phyloP scores from a whole-genome alignment of 371 early-diverging fungal species.

The Choanephora cucurbitarum region DNA sequence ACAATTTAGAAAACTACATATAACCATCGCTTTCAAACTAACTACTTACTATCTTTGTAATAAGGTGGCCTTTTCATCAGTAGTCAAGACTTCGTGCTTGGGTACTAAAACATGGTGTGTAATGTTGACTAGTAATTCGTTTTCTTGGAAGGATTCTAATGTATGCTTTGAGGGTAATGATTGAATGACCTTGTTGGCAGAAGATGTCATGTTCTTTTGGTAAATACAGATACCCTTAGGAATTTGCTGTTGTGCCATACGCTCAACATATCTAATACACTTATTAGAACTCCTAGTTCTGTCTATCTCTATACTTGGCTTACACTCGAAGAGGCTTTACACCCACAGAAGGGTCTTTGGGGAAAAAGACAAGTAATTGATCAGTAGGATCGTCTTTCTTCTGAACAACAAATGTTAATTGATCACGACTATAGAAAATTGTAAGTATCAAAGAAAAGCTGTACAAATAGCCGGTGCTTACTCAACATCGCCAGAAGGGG shows the following conservation, averaged over 20 bases:
- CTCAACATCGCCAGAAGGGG: slow-evolving; percentile 79
- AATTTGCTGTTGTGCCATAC: slow-evolving; percentile 85
- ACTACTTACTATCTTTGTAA: slow-evolving; percentile 88
- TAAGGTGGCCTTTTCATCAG: slow-evolving; percentile 92
- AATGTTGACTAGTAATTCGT: slow-evolving; percentile 97
- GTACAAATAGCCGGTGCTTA: slow-evolving; percentile 43
- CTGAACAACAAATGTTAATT: slow-evolving; percentile 86
- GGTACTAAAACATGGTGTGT: slow-evolving; percentile 98
- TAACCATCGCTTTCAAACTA: background rate
- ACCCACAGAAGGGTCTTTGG: slow-evolving; percentile 89
- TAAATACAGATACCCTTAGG: slow-evolving; percentile 86
- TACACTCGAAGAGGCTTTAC: slow-evolving; percentile 91
- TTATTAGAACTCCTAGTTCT: background rate
- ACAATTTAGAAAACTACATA: background rate
- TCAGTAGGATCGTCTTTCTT: slow-evolving; percentile 81
- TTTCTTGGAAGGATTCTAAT: slow-evolving; percentile 93
- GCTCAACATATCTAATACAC: slow-evolving; percentile 77
- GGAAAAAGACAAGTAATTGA: slow-evolving; percentile 91
- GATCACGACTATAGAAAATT: slow-evolving; percentile 62
- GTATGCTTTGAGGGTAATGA: slow-evolving; percentile 75
- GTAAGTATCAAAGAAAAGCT: background rate
- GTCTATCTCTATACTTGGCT: slow-evolving; percentile 9
- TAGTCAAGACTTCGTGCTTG: slow-evolving; percentile 87
- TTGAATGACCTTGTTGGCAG: slow-evolving; percentile 85
- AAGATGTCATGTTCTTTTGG: slow-evolving; percentile 81